Evolutionary conservation across 2,329 filamentous ascomycete species (phyloP), one percentile per base, ranked within the genome.

Genomic region (Calonectria montana): DNA sequence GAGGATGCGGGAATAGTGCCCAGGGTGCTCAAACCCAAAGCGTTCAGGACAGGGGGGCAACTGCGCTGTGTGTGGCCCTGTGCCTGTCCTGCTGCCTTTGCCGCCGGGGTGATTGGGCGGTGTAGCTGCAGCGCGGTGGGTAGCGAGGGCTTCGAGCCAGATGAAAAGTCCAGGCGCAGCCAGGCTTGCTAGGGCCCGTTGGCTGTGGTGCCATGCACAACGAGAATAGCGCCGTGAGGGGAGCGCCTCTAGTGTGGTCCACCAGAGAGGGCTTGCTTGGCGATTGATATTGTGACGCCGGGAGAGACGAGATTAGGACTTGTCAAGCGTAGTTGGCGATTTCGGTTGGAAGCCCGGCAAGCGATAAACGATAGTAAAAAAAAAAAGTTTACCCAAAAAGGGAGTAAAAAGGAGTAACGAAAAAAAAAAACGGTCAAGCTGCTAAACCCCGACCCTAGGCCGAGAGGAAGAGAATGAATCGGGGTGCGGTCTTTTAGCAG

Each of bases 181-280:
- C 47, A 63, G 59, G 57, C 48, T 48, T 62, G 71, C 45, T 67
- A 50, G 71, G 67, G 57, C 23, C 59, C 53, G 67, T 62, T 73
- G 70, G 65, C 37, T 48, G 75, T 78, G 77, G 77, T 78, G 75
- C 67, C 74, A 79, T 78, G 77, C 76, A 77, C 73, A 68, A 27
- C 70, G 71, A 75, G 63, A 74, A 75, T 76, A 79, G 75, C 73
- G 75, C 70, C 67, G 71, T 75, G 63, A 62, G 59, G 61, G 53
- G 63, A 70, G 35, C 59, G 66, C 35, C 21, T 48, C 45, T 65
- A 47, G 50, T 62, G 55, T 27, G 53, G 55, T 67, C 65, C 65
- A 67, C 65, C 41, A 23, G 37, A n/a, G 21, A 55, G 63, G 50
- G 65, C 37, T 61, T 62, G 45, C 27, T 65, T 67, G n/a, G 35